These are phyloP conservation scores for Trametes sp. DNA, from an alignment of 1,284 basidiomycete genomes.

Conservation along the genomic window DNA sequence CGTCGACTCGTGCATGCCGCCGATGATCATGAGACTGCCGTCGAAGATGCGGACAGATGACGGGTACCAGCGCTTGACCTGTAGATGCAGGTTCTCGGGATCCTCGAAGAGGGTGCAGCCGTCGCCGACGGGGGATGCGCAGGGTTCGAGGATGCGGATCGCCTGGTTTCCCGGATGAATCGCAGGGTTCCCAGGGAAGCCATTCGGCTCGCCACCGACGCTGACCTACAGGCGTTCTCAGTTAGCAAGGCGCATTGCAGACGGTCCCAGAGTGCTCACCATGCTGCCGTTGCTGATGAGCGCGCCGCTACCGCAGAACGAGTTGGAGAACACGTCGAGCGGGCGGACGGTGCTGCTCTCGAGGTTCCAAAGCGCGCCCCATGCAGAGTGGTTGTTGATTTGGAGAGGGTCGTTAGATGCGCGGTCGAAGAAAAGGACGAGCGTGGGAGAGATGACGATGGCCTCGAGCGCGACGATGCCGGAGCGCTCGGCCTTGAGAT, in stretches of 20 bases:
- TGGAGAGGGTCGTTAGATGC: constrained; percentile 58
- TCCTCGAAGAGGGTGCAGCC: constrained; percentile 51
- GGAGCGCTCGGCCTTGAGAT: constrained; percentile 47
- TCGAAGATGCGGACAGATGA: constrained; percentile 51
- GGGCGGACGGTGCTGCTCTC: constrained; percentile 56
- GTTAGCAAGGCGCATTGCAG: constrained; percentile 12
- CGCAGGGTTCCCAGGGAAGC: constrained; percentile 44
- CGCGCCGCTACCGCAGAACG: constrained; percentile 71
- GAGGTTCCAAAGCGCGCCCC: constrained; percentile 61
- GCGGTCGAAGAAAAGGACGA: constrained; percentile 56
- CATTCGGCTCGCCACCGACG: constrained; percentile 47
- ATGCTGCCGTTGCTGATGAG: constrained; percentile 58
- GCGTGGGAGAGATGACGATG: constrained; percentile 53
- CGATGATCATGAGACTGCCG: constrained; percentile 50
- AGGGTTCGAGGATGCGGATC: constrained; percentile 48
- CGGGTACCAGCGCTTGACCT: constrained; percentile 52
- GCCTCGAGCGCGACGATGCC: constrained; percentile 59
- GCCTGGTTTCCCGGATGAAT: constrained; percentile 40
- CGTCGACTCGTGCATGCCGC: constrained; percentile 47
- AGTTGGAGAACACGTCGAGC: constrained; percentile 70
- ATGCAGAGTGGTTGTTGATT: constrained; percentile 69
- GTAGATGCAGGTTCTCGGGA: constrained; percentile 45
- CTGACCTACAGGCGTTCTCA: background rate
- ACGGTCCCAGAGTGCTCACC: constrained; percentile 37
- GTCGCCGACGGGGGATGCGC: constrained; percentile 44